phyloP scores from a whole-genome alignment of 345 rosid species.

The Stellera chamaejasme region DNA sequence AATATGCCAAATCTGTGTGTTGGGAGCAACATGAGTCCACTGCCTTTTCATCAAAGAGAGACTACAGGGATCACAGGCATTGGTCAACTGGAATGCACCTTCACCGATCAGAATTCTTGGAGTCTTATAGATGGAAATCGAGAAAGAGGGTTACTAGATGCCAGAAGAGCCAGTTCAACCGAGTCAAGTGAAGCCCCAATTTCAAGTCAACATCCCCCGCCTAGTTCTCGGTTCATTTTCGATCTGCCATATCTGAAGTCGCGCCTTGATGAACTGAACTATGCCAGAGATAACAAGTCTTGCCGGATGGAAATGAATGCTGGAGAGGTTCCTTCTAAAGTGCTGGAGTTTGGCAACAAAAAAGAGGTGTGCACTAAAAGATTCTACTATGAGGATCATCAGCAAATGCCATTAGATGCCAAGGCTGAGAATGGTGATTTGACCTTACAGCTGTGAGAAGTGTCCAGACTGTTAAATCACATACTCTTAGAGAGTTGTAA shows the following conservation, averaged over 20 bases:
- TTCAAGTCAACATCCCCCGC: conserved; percentile 9
- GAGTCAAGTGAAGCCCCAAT: conserved; percentile 5
- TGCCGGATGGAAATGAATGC: conserved; percentile 2
- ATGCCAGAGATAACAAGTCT: conserved; percentile 7
- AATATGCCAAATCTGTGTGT: conserved; percentile 6
- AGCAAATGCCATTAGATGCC: conserved; percentile 16
- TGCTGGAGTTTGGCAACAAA: background rate
- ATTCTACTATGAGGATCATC: conserved; percentile 9
- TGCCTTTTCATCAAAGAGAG: conserved; percentile 7
- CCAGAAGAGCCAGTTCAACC: conserved; percentile 3
- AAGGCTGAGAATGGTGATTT: conserved; percentile 12
- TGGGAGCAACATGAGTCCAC: conserved; percentile 3
- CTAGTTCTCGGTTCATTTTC: conserved; percentile 21
- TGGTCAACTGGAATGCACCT: conserved; percentile 1
- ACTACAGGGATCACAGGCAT: conserved; percentile 6
- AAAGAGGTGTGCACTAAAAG: background rate
- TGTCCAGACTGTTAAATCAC: background rate
- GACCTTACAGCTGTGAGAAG: conserved; percentile 24
- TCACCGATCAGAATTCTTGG: background rate
- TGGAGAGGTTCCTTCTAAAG: conserved; percentile 9
- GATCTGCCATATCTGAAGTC: conserved; percentile 32
- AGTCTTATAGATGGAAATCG: conserved; percentile 1
- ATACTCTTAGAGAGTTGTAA: no score
- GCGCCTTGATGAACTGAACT: conserved; percentile 26
- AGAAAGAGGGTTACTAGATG: conserved; percentile 6